Base-by-base conservation (phyloP, 768 basidiomycete genomes). In the Tylopilus subfusipes region DNA sequence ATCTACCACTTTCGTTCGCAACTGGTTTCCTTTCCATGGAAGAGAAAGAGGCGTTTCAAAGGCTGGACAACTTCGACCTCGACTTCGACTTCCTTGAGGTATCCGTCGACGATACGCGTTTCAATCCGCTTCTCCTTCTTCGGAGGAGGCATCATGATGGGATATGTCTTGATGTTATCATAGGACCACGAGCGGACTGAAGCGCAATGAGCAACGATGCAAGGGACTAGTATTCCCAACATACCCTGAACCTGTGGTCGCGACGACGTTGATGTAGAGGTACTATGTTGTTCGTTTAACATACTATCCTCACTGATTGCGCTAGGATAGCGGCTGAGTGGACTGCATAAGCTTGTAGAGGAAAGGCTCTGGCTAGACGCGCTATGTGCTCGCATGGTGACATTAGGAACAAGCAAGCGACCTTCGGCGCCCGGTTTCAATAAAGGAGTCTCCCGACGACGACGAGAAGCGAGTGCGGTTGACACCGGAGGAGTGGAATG, bases 181-280 rank as follows among this genome's bases (percentile, higher is more conserved):
- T 88, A 89, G 2, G 86, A 88, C 86, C 85, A 88, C 3, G 88
- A 83, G 27, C 85, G 84, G 13, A 73, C 86, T 88, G 53, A 39
- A 44, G 29, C n/a, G 19, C 8, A 0, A 38, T 66, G 31, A 58
- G 65, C 10, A 27, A 52, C 11, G 36, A 24, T 21, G 63, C 14
- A 12, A 11, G 56, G 31, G 43, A 22, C 25, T 34, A 38, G 42
- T 21, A 14, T 3, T 16, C 5, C 7, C 10, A 21, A 55, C 83
- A 65, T 63, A 85, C 85, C 79, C 72, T 84, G 83, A 38, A 77
- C 73, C 18, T 67, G 63, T 24, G 81, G 79, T 44, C 82, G 76
- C 21, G 66, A 52, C 25, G 63, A 57, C 2, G 68, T 43, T 21
- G 70, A 57, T 4, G 59, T 48, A 11, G 69, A 63, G 3, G 55